These are phyloP conservation scores for Hibiscus syriacus DNA, from an alignment of 345 rosid species.

Conservation along the genomic window DNA sequence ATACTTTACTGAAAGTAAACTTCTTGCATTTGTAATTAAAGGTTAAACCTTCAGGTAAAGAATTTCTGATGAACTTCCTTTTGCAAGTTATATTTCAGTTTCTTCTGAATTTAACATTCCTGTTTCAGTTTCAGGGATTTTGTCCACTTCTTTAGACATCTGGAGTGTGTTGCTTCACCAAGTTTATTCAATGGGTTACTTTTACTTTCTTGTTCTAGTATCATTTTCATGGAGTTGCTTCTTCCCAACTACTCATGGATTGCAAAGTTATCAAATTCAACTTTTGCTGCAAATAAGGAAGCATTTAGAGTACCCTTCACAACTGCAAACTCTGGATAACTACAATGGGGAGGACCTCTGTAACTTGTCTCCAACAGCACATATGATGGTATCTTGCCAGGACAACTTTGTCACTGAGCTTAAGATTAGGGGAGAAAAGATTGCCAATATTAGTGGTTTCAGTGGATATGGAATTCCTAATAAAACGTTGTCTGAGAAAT, in stretches of 20 bases:
- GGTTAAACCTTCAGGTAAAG: conserved; percentile 7
- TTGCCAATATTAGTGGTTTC: conserved; percentile 47
- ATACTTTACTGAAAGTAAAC: neutral
- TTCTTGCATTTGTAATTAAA: neutral
- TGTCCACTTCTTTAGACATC: conserved; percentile 6
- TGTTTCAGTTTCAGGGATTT: conserved; percentile 21
- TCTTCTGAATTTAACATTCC: conserved; percentile 5
- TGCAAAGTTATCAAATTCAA: conserved; percentile 55
- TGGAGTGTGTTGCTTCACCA: conserved; percentile 15
- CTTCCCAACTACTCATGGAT: conserved; percentile 37
- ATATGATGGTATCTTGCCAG: conserved; percentile 53
- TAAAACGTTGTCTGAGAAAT: conserved; percentile 57
- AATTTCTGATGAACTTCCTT: conserved; percentile 6
- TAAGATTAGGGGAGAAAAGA: conserved; percentile 70
- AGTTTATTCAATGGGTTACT: conserved; percentile 31
- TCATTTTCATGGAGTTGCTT: conserved; percentile 35
- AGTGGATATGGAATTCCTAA: conserved; percentile 50
- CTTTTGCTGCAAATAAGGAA: conserved; percentile 67
- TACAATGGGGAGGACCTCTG: conserved; percentile 72
- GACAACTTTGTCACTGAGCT: conserved; percentile 65
- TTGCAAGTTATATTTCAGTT: conserved; percentile 14
- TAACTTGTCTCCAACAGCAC: conserved; percentile 47
- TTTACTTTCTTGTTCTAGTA: conserved; percentile 25
- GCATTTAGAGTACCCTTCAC: conserved; percentile 77
- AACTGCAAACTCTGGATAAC: conserved; percentile 48